A percentile compares a stretch with the other conserved stretches of the same genome.
Evolutionary conservation across 208 protist genomes (phyloP).

Genomic region (Leptomonas pyrrhocoris): DNA sequence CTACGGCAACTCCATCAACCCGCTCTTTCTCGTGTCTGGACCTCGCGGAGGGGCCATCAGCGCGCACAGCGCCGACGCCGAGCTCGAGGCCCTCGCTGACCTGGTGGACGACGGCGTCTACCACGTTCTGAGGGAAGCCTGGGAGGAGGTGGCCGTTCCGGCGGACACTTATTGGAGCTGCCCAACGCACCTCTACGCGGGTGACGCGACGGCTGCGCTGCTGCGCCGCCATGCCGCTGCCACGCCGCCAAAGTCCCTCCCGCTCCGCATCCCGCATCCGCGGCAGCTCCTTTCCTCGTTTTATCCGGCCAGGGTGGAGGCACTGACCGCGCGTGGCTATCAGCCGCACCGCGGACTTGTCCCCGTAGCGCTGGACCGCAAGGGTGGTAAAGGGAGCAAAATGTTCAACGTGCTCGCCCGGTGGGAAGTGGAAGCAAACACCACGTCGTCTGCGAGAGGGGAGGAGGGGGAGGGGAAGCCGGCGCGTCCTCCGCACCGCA

Average conservation of each 20-base stretch:
- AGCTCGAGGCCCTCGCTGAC: conserved; percentile 26
- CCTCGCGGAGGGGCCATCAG: conserved; percentile 59
- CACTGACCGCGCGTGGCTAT: conserved; percentile 60
- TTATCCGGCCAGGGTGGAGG: conserved; percentile 62
- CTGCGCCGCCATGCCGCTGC: background rate
- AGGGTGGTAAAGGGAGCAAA: conserved; percentile 61
- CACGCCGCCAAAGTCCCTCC: background rate
- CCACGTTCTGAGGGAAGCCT: conserved; percentile 45
- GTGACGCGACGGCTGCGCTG: background rate
- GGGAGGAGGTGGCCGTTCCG: conserved; percentile 55
- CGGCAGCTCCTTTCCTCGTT: conserved; percentile 50
- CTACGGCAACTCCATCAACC: conserved; percentile 45
- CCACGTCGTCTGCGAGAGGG: background rate
- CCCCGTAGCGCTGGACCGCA: conserved; percentile 56
- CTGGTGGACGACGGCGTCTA: conserved; percentile 42
- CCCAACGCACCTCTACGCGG: conserved; percentile 16
- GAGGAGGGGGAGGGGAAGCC: background rate
- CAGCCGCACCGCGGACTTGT: conserved; percentile 36
- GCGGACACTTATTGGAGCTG: conserved; percentile 72
- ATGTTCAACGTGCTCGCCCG: conserved; percentile 66
- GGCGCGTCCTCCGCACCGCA: background rate
- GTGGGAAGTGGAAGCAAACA: conserved; percentile 2
- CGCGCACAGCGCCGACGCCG: conserved; percentile 12
- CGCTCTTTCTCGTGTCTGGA: conserved; percentile 68
- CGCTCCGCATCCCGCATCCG: conserved; percentile 48